Base-by-base conservation (phyloP, 495 filamentous ascomycete genomes). In the Aspergillus funiculosus region DNA sequence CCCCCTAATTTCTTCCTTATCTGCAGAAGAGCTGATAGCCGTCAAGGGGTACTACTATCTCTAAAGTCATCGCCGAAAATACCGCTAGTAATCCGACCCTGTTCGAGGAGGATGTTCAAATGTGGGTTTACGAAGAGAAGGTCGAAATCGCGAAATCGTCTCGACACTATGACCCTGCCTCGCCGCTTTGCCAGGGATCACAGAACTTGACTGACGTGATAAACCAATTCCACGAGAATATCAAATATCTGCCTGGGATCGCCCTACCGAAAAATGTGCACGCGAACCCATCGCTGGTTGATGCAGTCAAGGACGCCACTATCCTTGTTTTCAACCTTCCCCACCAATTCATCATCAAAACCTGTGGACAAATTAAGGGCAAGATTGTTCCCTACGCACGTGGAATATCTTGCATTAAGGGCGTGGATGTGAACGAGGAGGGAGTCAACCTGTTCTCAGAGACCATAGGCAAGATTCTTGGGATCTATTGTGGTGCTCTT, bases 351-450 rank as follows among this genome's bases (percentile, higher is more conserved):
- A 95, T 99, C 59, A 77, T 78, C 63, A 81, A 80, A 49, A 87
- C 88, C 50, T 96, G 90, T 67, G 76, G 83, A 29, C 81, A 88
- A 61, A 76, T 99, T 48, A 77, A 86, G 62, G 92, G 88, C 39
- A 79, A 94, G 53, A 91, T 94, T 55, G 67, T 95, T 11, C 92
- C 92, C 0, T 96, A 83, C 53, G 91, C 94, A 13, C 81, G 94
- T 37, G 94, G 89, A 32, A 85, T 99, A 50, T 95, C 88, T 50
- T 99, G 94, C 66, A 97, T 96, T 65, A 99, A 99, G 74, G 94
- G 94, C 50, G 88, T 99, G 35, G 83, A 92, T 46, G 94, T 99
- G 31, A 80, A 82, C 8, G 80, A 85, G 43, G 77, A 85, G 24
- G 86, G 89, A 21, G 77, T 96, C 47, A 76, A 76, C 48, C 78